These are phyloP conservation scores for Kodamaea fukazawae DNA, from an alignment of 805 yeast species.

Conservation along the genomic window DNA sequence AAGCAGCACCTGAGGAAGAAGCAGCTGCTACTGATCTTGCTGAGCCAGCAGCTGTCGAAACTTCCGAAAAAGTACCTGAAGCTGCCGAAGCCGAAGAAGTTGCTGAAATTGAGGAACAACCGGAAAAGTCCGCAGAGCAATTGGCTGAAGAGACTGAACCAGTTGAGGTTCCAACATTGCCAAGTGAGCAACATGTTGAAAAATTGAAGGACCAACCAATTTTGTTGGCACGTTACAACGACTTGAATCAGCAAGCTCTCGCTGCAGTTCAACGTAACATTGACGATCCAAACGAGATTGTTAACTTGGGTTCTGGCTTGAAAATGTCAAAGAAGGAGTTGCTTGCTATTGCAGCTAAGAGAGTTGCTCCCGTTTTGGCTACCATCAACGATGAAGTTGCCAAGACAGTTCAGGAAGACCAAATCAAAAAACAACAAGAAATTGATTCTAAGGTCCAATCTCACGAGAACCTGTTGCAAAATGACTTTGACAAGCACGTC, in stretches of 20 bases:
- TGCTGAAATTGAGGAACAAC: conserved; percentile 5
- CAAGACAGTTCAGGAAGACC: conserved; percentile 43
- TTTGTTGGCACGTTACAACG: conserved; percentile 47
- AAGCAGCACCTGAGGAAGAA: conserved; percentile 9
- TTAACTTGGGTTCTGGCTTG: conserved; percentile 55
- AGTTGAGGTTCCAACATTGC: conserved; percentile 32
- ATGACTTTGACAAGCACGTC: conserved; percentile 36
- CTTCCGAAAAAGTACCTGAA: conserved; percentile 4
- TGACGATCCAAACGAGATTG: conserved; percentile 48
- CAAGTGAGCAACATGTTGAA: conserved; percentile 36
- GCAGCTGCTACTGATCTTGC: conserved; percentile 5
- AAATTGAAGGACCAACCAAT: conserved; percentile 47
- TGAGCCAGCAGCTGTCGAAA: conserved; percentile 7
- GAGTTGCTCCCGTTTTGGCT: conserved; percentile 54
- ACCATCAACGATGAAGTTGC: conserved; percentile 50
- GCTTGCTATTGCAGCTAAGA: conserved; percentile 51
- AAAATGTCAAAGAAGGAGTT: conserved; percentile 53
- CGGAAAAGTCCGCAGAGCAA: conserved; percentile 5
- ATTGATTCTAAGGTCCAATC: conserved; percentile 34
- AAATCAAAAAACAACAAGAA: conserved; percentile 37
- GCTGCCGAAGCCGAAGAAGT: conserved; percentile 10
- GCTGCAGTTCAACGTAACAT: conserved; percentile 43
- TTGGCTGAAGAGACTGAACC: conserved; percentile 10
- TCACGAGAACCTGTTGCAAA: conserved; percentile 35
- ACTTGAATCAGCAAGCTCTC: conserved; percentile 47